These are phyloP conservation scores for Galeopsis tetrahit DNA, from an alignment of 257 asterid genomes.

Conservation along the genomic window DNA sequence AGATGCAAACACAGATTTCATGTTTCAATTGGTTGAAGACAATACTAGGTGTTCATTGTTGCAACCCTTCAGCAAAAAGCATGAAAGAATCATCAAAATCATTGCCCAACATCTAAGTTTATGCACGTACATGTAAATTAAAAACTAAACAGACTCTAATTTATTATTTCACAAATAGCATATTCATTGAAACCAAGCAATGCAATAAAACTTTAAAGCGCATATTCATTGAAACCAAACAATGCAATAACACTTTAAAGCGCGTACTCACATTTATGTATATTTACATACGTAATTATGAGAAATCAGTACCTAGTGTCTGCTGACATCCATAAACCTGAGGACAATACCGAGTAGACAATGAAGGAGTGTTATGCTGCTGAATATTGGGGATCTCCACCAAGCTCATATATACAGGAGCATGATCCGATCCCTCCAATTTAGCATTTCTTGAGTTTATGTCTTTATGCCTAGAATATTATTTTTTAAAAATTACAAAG, in stretches of 20 bases:
- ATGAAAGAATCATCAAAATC: neutral
- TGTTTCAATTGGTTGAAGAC: slow-evolving; percentile 8
- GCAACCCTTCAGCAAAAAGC: slow-evolving; percentile 18
- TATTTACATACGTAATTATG: neutral
- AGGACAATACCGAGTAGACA: slow-evolving; percentile 86
- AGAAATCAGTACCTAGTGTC: slow-evolving; percentile 72
- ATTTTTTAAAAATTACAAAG: neutral
- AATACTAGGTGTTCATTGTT: neutral
- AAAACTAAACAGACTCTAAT: slow-evolving; percentile 13
- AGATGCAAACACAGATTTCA: neutral
- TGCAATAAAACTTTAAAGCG: slow-evolving; percentile 21
- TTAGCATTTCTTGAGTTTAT: slow-evolving; percentile 61
- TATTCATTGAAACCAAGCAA: slow-evolving; percentile 19
- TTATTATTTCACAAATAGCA: slow-evolving; percentile 21
- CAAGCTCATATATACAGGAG: slow-evolving; percentile 75
- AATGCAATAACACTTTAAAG: slow-evolving; percentile 23
- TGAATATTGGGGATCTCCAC: slow-evolving; percentile 59
- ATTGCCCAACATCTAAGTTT: neutral
- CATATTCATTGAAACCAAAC: slow-evolving; percentile 19
- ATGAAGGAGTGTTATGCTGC: slow-evolving; percentile 77
- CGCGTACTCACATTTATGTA: neutral
- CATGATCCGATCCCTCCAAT: slow-evolving; percentile 97
- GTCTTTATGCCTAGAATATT: slow-evolving; percentile 38
- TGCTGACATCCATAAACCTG: slow-evolving; percentile 91
- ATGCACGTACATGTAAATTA: neutral